Evolutionary conservation across 345 rosid species (phyloP).

Genomic region (Populus deltoides): DNA sequence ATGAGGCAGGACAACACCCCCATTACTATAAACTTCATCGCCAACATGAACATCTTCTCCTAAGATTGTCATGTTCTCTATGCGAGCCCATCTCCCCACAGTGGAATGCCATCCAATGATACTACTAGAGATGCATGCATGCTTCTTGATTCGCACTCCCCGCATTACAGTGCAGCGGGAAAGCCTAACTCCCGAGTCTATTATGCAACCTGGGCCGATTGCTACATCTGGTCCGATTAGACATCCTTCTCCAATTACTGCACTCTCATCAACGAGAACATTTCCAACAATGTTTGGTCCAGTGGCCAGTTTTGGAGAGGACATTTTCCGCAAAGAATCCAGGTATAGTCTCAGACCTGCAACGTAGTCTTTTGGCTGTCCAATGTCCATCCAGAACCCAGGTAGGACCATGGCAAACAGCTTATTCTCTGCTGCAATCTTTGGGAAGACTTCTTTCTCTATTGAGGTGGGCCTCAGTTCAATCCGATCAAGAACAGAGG

Average conservation of each 20-base stretch:
- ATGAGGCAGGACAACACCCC: constrained; percentile 86
- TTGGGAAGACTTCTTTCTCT: constrained; percentile 89
- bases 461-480: constrained; percentile 87
- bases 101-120: constrained; percentile 96
- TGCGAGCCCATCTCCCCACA: constrained; percentile 80
- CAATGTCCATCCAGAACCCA: constrained; percentile 98
- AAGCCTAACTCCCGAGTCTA: constrained; percentile 85
- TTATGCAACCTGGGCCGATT: constrained; percentile 80
- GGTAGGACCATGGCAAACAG: constrained; percentile 91
- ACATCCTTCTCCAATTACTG: constrained; percentile 88
- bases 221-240: constrained; percentile 92
- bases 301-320: constrained; percentile 49
- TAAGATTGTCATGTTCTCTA: constrained; percentile 90
- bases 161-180: constrained; percentile 91
- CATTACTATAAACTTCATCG: constrained; percentile 90
- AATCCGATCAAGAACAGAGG: constrained; percentile 77
- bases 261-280: constrained; percentile 73
- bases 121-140: constrained; percentile 82
- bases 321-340: constrained; percentile 70
- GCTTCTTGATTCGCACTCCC: constrained; percentile 86
- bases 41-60: constrained; percentile 93
- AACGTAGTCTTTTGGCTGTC: constrained; percentile 91
- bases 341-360: constrained; percentile 81
- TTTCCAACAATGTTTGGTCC: constrained; percentile 72
- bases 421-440: constrained; percentile 66